These are phyloP conservation scores for Salix koriyanagi DNA, from an alignment of 345 rosid genomes.

Conservation along the genomic window DNA sequence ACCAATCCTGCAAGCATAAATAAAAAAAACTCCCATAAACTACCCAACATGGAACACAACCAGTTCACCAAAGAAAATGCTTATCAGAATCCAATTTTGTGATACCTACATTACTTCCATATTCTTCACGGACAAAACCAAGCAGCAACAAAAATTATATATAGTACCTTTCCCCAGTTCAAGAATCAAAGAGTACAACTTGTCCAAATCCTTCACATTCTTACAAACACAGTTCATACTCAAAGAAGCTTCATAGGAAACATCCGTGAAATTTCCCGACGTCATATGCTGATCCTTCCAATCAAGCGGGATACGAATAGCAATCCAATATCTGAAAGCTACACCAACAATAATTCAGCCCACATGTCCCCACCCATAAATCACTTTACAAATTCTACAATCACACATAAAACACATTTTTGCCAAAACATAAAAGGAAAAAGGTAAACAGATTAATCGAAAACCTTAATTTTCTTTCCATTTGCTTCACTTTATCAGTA, in stretches of 20 bases:
- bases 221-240: constrained; percentile 25
- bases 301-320: constrained; percentile 78
- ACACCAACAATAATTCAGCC: not conserved
- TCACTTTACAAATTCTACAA: not conserved
- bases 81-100: not conserved
- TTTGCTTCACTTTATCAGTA: not conserved
- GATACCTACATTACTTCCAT: not conserved
- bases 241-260: constrained; percentile 28
- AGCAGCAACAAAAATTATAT: not conserved
- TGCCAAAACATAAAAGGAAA: too few species aligned
- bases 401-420: not conserved
- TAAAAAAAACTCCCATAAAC: not conserved
- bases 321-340: constrained; percentile 88
- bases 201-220: constrained; percentile 61
- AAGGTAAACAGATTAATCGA: too few species aligned
- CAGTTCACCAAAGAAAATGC: not conserved
- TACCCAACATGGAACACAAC: not conserved
- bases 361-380: constrained; percentile 5
- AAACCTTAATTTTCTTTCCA: not conserved
- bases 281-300: constrained; percentile 50
- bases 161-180: constrained; percentile 64
- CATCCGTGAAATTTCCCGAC: constrained; percentile 19
- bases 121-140: not conserved
- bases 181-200: constrained; percentile 48
- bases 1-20: constrained; percentile 49